Base-by-base conservation (phyloP, 2,329 filamentous ascomycete genomes). In the Sporothrix pallida region DNA sequence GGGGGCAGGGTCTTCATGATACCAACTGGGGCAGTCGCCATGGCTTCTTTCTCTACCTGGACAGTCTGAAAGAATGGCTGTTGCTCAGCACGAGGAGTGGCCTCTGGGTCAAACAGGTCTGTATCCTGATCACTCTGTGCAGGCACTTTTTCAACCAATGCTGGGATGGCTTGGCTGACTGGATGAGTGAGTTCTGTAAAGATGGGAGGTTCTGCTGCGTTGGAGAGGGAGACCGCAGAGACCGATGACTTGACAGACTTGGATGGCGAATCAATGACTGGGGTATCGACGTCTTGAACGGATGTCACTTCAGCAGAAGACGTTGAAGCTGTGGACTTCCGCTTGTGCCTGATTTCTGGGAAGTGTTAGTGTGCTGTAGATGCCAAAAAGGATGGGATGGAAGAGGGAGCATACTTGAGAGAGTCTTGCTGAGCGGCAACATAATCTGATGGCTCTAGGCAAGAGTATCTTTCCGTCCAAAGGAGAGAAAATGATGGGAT, bases 251-350 rank as follows among this genome's bases (percentile, higher is more conserved):
- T 44, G 71, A 68, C 50, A 8, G 60, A 72, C 50, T 68, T 72
- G 20, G 71, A 56, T 3, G 71, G 71, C 2, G 60, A 67, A 8
- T 60, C 48, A 6, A 26, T 23, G 6, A 37, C 31, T 37, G 23
- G 2, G 12, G 26, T 54, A 37, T n/a, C 48, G 17, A 31, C 48
- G 5, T 72, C 60, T 26, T 67, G 60, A 5, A 31, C 10, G 9
- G 71, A 65, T 10, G 60, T 7, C 12, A 15, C 50, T 15, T 72
- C 71, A 7, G 52, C 52, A 8, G 62, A 52, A 8, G 60, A 52
- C 5, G 72, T 50, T n/a, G 72, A 73, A 90, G 81, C 91, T 91
- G 74, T 60, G 5, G 72, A 70, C 5, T 70, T 70, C 54, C 73
- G 70, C 50, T 74, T 74, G 44, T 72, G 62, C 48, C 48, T 74